Evolutionary conservation across 306 rosid genomes (phyloP), one percentile per base, ranked within the genome.

Genomic region (Coriaria nepalensis): DNA sequence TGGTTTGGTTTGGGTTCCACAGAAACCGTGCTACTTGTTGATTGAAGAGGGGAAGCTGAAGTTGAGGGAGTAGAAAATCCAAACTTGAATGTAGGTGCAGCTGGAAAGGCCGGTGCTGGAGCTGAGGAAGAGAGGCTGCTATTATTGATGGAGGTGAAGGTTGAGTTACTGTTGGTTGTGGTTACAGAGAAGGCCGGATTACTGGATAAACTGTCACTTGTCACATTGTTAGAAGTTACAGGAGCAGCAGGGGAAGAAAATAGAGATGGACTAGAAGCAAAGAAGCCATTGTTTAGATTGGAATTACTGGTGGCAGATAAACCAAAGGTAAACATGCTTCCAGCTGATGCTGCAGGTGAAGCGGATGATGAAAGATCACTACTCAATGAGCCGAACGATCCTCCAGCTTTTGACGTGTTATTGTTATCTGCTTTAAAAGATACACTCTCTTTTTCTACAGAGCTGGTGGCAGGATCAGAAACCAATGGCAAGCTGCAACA

Each of bases 401-500:
- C 51, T 44, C 71, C 85, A 50, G 61, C 40, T 64, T 63, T 58
- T 39, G 49, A 62, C 8, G 50, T 57, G 37, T 36, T 65, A 65
- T 56, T 54, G 40, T 20, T 36, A 56, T 56, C 74, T 53, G 68
- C 72, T 57, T 63, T 67, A 41, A 46, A 69, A 8, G 75, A 61
- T 41, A 59, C 75, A 9, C 42, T 37, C 33, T 49, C 67, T 64
- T 67, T 73, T 10, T 47, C 54, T 38, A 56, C 7, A 42, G 65
- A 54, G 49, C 52, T 66, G 49, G 61, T 64, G 14, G 56, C 57
- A 20, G 70, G 64, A 38, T 55, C 37, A 33, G 54, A 58, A 56
- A 37, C 50, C 36, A 62, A 64, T 13, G 68, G 36, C 20, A 62
- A 61, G 71, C 98, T 83, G 90, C 73, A 43, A 81, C 39, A 47